phyloP scores from a whole-genome alignment of 108 stramenopile genomes.

The Cyclotella sp. region DNA sequence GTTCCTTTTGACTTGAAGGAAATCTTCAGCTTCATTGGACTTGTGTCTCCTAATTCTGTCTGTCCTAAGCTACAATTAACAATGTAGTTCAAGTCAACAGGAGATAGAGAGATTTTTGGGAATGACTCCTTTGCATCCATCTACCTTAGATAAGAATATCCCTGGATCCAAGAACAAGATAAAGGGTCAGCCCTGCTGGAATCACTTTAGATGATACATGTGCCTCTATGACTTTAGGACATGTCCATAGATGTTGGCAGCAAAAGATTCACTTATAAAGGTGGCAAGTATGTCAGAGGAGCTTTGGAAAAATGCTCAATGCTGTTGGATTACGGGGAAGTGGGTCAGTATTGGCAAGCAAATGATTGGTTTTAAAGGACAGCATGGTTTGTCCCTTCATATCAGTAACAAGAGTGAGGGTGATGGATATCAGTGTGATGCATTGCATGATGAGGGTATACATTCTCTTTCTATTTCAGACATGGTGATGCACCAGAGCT shows the following conservation, averaged over 20 bases:
- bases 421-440: conserved; percentile 45
- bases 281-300: neutral
- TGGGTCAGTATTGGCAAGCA: conserved; percentile 33
- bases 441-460: conserved; percentile 31
- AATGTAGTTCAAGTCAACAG: neutral
- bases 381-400: conserved; percentile 13
- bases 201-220: conserved; percentile 1
- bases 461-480: conserved; percentile 20
- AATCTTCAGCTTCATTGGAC: conserved; percentile 13
- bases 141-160: no score
- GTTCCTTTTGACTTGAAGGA: conserved; percentile 9
- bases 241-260: neutral
- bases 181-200: neutral
- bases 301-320: neutral
- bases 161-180: neutral
- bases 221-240: conserved; percentile 7
- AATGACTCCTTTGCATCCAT: neutral
- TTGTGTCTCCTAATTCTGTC: conserved; percentile 11
- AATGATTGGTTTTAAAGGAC: conserved; percentile 39
- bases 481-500: conserved; percentile 1
- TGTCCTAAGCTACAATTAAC: neutral
- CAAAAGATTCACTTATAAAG: conserved; percentile 16
- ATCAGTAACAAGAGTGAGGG: conserved; percentile 45
- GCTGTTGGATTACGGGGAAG: conserved; percentile 27
- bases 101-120: neutral